Evolutionary conservation across 2,329 filamentous ascomycete genomes (phyloP).

Genomic region (Sclerotinia glacialis): DNA sequence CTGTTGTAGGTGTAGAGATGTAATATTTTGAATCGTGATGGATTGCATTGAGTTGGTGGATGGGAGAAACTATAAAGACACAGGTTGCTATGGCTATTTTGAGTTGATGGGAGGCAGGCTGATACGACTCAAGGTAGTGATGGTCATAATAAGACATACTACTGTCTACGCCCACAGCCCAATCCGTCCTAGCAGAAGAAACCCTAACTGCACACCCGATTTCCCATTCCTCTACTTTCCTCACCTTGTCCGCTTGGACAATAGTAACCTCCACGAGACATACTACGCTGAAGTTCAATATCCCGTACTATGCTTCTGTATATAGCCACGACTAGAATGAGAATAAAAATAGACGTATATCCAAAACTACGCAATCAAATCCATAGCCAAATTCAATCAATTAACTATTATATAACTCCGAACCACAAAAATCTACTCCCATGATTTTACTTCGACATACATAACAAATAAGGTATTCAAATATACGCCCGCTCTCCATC

Average conservation of each 20-base stretch:
- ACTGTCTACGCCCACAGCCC: background rate
- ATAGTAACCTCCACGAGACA: background rate
- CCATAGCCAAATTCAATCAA: background rate
- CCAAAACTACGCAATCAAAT: background rate
- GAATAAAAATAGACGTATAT: background rate
- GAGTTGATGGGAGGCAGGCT: background rate
- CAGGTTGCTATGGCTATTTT: background rate
- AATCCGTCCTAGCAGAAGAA: background rate
- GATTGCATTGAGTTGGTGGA: background rate
- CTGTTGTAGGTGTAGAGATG: background rate
- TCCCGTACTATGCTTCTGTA: background rate
- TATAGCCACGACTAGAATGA: background rate
- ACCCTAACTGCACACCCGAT: background rate
- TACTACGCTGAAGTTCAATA: background rate
- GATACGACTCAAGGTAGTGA: background rate
- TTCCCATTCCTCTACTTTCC: accelerated
- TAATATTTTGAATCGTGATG: background rate
- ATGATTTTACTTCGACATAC: background rate
- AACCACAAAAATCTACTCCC: background rate
- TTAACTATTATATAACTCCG: background rate
- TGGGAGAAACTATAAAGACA: background rate
- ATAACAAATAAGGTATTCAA: background rate
- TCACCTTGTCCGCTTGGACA: background rate
- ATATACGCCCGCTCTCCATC: background rate
- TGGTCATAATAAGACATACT: background rate